These are phyloP conservation scores for Cyberlindnera petersonii DNA, from an alignment of 805 yeast species.

Conservation along the genomic window DNA sequence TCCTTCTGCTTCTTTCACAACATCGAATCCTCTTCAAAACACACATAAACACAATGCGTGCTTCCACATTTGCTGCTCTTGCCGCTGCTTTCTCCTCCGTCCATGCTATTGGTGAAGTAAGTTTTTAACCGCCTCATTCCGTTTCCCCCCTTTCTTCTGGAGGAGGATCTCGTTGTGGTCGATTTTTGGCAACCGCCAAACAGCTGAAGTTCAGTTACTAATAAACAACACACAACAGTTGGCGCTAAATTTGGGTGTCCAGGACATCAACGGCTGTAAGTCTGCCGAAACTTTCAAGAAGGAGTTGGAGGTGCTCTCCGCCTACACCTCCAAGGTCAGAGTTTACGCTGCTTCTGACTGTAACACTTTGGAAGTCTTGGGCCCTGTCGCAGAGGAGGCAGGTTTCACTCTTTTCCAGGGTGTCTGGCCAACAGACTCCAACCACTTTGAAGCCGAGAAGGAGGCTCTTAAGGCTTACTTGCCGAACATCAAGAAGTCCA, in stretches of 20 bases:
- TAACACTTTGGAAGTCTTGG: conserved; percentile 78
- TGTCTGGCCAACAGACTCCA: conserved; percentile 89
- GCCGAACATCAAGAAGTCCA: conserved; percentile 64
- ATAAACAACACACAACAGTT: conserved; percentile 34
- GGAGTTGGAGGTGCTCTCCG: conserved; percentile 59
- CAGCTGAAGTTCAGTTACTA: conserved; percentile 1
- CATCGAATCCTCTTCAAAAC: not conserved
- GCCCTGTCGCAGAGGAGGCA: conserved; percentile 78
- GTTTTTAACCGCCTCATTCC: conserved; percentile 19
- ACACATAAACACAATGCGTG: conserved; percentile 18
- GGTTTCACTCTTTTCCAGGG: conserved; percentile 80
- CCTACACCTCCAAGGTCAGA: conserved; percentile 64
- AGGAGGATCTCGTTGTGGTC: no score
- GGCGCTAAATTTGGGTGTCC: conserved; percentile 85
- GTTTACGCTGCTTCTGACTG: conserved; percentile 94
- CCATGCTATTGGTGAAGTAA: conserved; percentile 55
- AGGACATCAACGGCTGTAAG: conserved; percentile 70
- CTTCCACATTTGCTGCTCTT: conserved; percentile 25
- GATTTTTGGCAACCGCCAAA: no score
- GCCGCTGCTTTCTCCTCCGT: conserved; percentile 48
- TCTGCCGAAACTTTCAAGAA: conserved; percentile 59
- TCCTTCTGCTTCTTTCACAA: not conserved
- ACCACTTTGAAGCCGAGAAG: conserved; percentile 73
- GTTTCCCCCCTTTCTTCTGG: not conserved
- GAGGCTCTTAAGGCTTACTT: conserved; percentile 64